These are phyloP conservation scores for Phaeosphaeria sp. DNA, from an alignment of 2,329 filamentous ascomycete genomes.

Conservation along the genomic window DNA sequence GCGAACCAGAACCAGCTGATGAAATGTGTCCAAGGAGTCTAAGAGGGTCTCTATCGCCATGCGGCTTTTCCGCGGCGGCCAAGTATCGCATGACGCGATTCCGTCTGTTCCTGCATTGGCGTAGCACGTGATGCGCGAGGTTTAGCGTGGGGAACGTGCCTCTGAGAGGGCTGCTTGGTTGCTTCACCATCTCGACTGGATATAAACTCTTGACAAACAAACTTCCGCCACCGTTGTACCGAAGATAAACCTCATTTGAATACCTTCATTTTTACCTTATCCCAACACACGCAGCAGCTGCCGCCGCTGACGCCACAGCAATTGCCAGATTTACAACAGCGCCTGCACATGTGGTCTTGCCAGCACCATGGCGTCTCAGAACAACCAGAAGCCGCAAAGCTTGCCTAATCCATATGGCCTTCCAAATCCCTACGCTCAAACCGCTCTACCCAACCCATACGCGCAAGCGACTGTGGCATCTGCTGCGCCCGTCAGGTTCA, in stretches of 20 bases:
- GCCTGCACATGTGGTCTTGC: slow-evolving; percentile 12
- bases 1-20: slow-evolving; percentile 26
- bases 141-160: slow-evolving; percentile 11
- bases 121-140: slow-evolving; percentile 1
- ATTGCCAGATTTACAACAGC: slow-evolving; percentile 9
- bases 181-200: neutral
- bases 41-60: slow-evolving; percentile 9
- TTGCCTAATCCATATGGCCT: slow-evolving; percentile 35
- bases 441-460: slow-evolving; percentile 37
- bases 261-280: neutral
- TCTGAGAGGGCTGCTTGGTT: neutral
- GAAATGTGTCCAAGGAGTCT: slow-evolving; percentile 11
- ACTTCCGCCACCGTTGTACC: neutral
- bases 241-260: neutral
- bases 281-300: neutral
- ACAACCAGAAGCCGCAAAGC: slow-evolving; percentile 29
- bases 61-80: slow-evolving; percentile 3
- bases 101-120: slow-evolving; percentile 18
- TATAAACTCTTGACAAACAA: neutral
- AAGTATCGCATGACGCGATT: slow-evolving; percentile 17
- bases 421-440: slow-evolving; percentile 35
- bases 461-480: slow-evolving; percentile 33
- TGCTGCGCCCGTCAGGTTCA: slow-evolving; percentile 35
- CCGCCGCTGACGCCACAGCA: neutral
- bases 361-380: slow-evolving; percentile 30